These are phyloP conservation scores for Myxozyma neotropica DNA, from an alignment of 805 yeast species.

Conservation along the genomic window DNA sequence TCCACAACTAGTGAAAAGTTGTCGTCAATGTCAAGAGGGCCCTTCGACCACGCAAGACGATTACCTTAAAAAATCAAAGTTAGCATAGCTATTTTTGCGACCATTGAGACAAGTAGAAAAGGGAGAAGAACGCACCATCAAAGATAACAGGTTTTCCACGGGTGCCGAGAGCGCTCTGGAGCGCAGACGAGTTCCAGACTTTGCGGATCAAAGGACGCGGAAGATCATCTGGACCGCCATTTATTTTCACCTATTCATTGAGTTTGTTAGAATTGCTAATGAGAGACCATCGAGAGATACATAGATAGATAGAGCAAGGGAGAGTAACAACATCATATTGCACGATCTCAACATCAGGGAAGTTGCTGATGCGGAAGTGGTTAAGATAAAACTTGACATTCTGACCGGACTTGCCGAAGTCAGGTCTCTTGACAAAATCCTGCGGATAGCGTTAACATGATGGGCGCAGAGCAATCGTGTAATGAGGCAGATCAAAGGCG, in stretches of 20 bases:
- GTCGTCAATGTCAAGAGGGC: constrained; percentile 15
- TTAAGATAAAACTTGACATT: constrained; percentile 15
- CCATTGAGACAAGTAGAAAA: too few relatives aligned
- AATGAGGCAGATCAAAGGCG: neutral
- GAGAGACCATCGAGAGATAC: neutral
- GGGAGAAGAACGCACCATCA: constrained; percentile 4
- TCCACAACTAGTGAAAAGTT: constrained; percentile 10
- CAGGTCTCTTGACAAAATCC: constrained; percentile 21
- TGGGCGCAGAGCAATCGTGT: too few relatives aligned
- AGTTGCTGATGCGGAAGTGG: constrained; percentile 9
- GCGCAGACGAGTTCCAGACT: neutral
- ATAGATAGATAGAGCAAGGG: neutral
- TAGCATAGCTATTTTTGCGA: neutral
- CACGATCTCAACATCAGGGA: constrained; percentile 18
- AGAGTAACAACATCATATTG: constrained; percentile 23
- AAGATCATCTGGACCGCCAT: neutral
- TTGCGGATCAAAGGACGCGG: constrained; percentile 6
- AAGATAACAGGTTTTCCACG: constrained; percentile 7
- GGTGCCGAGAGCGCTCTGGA: constrained; percentile 12
- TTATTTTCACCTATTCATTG: constrained; percentile 3
- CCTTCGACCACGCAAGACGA: constrained; percentile 20
- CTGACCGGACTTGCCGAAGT: constrained; percentile 11
- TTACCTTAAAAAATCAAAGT: neutral
- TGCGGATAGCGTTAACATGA: neutral
- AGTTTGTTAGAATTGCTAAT: neutral